Evolutionary conservation across 192 early-diverging fungal species (phyloP).

Genomic region (Funneliformis mosseae): DNA sequence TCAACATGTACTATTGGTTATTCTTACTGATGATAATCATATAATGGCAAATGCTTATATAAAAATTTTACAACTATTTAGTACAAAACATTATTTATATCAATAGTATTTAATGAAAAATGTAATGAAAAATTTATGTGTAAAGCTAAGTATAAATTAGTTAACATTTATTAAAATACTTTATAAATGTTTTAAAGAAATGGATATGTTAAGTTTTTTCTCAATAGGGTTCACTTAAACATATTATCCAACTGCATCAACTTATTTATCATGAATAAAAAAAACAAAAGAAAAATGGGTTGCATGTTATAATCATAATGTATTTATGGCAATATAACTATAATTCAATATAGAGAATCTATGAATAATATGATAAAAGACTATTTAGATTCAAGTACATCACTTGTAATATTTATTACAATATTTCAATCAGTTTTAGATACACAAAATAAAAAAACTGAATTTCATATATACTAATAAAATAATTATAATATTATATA

Average conservation of each 20-base stretch:
- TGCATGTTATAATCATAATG: neutral
- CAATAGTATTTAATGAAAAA: slow-evolving; percentile 20
- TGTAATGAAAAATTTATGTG: slow-evolving; percentile 1
- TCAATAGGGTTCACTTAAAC: no score
- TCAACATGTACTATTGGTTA: neutral
- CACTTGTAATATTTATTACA: neutral
- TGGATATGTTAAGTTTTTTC: neutral
- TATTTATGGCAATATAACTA: slow-evolving; percentile 14
- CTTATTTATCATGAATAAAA: no score
- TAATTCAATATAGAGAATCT: neutral
- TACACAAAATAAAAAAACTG: no score
- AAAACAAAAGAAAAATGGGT: slow-evolving; percentile 17
- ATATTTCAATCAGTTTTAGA: no score
- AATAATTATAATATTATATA: no score
- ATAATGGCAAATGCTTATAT: neutral
- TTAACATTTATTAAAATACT: neutral
- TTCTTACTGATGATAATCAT: slow-evolving; percentile 11
- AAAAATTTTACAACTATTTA: neutral
- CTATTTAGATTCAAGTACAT: slow-evolving; percentile 15
- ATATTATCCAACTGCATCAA: no score
- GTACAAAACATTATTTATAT: slow-evolving; percentile 11
- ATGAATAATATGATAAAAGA: slow-evolving; percentile 12
- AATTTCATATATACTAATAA: no score
- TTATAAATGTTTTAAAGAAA: slow-evolving; percentile 4
- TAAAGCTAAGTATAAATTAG: neutral